Conservation (phyloP, 2,329 filamentous ascomycete genomes). For the Thyridium curvatum region DNA sequence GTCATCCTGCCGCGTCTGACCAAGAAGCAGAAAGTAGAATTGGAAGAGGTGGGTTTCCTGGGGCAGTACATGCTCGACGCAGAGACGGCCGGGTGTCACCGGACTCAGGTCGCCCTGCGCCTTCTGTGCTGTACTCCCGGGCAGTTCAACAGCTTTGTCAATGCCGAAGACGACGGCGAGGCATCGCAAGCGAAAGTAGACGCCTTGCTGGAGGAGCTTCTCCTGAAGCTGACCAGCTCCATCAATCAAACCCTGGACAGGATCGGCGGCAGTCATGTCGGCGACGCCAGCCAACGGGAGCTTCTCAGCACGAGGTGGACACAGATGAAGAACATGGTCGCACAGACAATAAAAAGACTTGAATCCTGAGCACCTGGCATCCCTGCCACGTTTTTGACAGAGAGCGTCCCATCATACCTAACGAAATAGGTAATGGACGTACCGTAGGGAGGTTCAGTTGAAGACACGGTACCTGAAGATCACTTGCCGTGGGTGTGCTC, state of each 20-base stretch:
- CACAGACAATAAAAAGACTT: conserved; percentile 1
- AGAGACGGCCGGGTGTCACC: conserved; percentile 15
- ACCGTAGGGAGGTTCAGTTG: no score
- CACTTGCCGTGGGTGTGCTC: no score
- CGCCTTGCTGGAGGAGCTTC: conserved; percentile 4
- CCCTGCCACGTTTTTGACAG: no score
- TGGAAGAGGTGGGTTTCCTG: conserved; percentile 11
- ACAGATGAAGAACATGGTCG: conserved; percentile 12
- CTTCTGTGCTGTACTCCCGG: conserved; percentile 5
- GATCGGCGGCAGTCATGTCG: conserved; percentile 3
- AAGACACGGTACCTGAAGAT: no score
- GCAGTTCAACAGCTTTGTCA: conserved; percentile 8
- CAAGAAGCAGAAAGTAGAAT: conserved; percentile 4
- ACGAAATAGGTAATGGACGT: no score
- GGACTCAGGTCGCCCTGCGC: conserved; percentile 14
- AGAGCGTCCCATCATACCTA: no score
- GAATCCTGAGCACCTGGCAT: no score
- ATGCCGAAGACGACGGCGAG: conserved; percentile 1
- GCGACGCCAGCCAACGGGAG: conserved; percentile 6
- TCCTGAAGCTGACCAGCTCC: conserved; percentile 8
- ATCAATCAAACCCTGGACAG: conserved; percentile 3
- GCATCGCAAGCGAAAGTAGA: conserved; percentile 1
- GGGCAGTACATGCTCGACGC: conserved; percentile 16
- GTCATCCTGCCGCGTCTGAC: conserved; percentile 27
- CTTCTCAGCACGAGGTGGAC: conserved; percentile 10